Evolutionary conservation across 495 filamentous ascomycete genomes (phyloP), one percentile per base, ranked within the genome.

Genomic region (Penicillium simplicissimum): DNA sequence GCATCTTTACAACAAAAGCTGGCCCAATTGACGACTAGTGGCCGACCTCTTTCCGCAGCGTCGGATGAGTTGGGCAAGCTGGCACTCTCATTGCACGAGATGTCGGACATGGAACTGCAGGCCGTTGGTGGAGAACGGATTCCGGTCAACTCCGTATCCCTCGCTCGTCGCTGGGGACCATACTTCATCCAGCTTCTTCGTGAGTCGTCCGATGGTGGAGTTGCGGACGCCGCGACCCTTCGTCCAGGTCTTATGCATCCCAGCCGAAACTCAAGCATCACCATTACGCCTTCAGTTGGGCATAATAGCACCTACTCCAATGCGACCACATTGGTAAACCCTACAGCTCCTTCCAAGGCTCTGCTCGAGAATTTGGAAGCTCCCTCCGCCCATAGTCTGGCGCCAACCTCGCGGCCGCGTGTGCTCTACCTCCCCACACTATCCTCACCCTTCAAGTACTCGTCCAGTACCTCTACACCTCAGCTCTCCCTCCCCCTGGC

Each of bases 81-180:
- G 66, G 89, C 91, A 0, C 81, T 96, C 45, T 83, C 80, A 11
- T 75, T 96, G 66, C 85, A 87, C 21, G 95, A 97, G 69, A 78
- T 98, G 64, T 85, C 92, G n/a, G 95, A 98, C 62, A 98, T 98
- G 95, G 95, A 98, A 68, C 87, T 98, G 40, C 78, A 98, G 25
- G 92, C 93, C 35, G 85, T 97, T 36, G 88, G 88, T 4, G 93
- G 94, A 33, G 95, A 98, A 70, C 85, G 92, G 3, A 90, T 98
- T 60, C 91, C 96, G 0, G 91, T 97, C 57, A 98, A 96, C 73
- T 97, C 93, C 85, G 92, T 42, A 82, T 98, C n/a, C 13, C 80
- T 97, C 1, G 88, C 91, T 17, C 84, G 91, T 31, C 81, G 95
- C 61, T 98, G 95, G 95, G 95, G 95, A 0, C 91, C 91, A 3